These are phyloP conservation scores for Triticum aestivum DNA, from an alignment of 176 grass and related monocot genomes.

Conservation along the genomic window DNA sequence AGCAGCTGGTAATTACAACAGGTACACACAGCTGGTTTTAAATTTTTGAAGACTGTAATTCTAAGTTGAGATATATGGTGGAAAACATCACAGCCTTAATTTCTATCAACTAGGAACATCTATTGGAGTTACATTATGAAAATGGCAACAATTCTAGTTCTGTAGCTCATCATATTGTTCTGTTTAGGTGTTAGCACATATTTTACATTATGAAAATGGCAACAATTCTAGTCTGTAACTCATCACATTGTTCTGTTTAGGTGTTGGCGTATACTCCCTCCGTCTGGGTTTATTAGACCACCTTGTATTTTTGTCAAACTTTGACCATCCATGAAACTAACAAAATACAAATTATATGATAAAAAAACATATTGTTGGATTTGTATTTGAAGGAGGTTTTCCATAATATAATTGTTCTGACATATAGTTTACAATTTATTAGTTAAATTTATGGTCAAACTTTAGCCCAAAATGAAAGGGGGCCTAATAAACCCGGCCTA, in stretches of 20 bases:
- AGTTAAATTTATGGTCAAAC: too few relatives aligned
- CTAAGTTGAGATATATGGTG: neutral
- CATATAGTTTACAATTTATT: too few relatives aligned
- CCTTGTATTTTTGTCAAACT: too few relatives aligned
- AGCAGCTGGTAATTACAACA: conserved; percentile 66
- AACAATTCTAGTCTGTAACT: neutral
- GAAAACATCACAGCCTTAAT: neutral
- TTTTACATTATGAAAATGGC: neutral
- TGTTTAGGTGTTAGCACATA: neutral
- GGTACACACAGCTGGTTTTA: conserved; percentile 33
- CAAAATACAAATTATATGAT: too few relatives aligned
- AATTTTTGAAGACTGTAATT: neutral
- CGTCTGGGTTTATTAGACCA: too few relatives aligned
- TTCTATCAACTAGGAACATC: neutral
- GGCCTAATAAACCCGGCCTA: neutral
- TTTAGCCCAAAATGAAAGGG: too few relatives aligned
- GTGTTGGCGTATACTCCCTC: neutral
- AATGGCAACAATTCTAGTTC: neutral
- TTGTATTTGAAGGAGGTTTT: too few relatives aligned
- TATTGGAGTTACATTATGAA: neutral
- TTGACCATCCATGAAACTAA: too few relatives aligned
- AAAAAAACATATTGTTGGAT: too few relatives aligned
- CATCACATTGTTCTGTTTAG: neutral
- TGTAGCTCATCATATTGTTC: neutral
- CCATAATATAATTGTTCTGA: too few relatives aligned